Evolutionary conservation across 2,329 filamentous ascomycete genomes (phyloP).

Genomic region (Aschersonia sp.): DNA sequence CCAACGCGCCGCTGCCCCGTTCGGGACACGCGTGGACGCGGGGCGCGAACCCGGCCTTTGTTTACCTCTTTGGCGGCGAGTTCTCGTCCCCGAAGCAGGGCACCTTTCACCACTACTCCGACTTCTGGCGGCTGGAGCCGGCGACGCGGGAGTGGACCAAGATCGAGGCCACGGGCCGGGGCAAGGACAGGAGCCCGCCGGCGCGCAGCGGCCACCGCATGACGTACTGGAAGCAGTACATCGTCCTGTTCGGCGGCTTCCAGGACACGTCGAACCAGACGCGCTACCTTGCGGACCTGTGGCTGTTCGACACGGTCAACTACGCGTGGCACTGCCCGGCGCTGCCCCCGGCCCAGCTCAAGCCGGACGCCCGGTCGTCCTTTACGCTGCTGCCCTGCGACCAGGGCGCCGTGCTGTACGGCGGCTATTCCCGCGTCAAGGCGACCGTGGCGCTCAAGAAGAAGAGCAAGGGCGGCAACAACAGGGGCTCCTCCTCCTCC

Average conservation of each 20-base stretch:
- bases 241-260: conserved; percentile 90
- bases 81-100: conserved; percentile 95
- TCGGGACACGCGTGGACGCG: conserved; percentile 92
- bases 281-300: conserved; percentile 84
- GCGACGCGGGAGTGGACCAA: conserved; percentile 78
- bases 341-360: conserved; percentile 63
- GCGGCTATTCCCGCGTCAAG: conserved; percentile 89
- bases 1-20: conserved; percentile 79
- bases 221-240: conserved; percentile 95
- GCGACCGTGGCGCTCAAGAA: conserved; percentile 50
- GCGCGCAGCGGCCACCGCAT: conserved; percentile 87
- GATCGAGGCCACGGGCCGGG: conserved; percentile 64
- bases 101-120: conserved; percentile 98
- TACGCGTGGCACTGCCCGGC: conserved; percentile 72
- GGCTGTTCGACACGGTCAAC: conserved; percentile 85
- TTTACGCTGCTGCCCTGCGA: conserved; percentile 90
- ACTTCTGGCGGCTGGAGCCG: conserved; percentile 90
- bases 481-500: conserved; percentile 5
- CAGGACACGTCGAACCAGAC: conserved; percentile 94
- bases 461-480: conserved; percentile 38
- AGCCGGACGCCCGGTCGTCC: conserved; percentile 80
- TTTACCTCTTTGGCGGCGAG: conserved; percentile 92
- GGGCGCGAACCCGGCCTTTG: conserved; percentile 66
- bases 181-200: conserved; percentile 63
- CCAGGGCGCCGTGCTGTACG: conserved; percentile 75